Evolutionary conservation across 805 yeast species (phyloP).

Genomic region (Pichia deserticola): DNA sequence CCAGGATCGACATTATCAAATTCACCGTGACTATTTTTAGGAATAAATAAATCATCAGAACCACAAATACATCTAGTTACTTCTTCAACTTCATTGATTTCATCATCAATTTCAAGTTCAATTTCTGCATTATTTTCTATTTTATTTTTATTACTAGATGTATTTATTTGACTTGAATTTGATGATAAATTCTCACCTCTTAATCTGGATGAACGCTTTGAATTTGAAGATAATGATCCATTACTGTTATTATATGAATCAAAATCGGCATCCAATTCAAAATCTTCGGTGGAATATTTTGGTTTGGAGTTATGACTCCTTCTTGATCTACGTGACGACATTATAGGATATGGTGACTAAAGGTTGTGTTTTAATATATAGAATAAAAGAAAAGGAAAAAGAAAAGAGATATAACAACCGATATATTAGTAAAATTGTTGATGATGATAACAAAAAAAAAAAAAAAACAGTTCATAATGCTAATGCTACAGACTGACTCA

Average conservation of each 20-base stretch:
- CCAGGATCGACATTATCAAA: constrained; percentile 45
- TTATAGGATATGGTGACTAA: constrained; percentile 10
- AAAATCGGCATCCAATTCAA: constrained; percentile 8
- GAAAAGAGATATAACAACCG: not conserved
- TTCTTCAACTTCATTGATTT: constrained; percentile 31
- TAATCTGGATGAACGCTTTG: constrained; percentile 4
- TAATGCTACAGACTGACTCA: no score
- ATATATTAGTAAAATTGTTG: no score
- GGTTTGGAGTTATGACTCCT: constrained; percentile 16
- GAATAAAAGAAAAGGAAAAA: constrained; percentile 5
- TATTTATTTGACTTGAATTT: not conserved
- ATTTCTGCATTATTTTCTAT: not conserved
- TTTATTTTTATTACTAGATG: not conserved
- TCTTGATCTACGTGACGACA: constrained; percentile 28
- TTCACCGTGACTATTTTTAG: constrained; percentile 22
- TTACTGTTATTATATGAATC: not conserved
- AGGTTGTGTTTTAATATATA: not conserved
- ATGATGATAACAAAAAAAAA: no score
- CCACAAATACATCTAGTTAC: constrained; percentile 53
- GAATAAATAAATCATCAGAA: constrained; percentile 35
- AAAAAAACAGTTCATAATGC: no score
- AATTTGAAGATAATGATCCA: not conserved
- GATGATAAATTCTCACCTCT: not conserved
- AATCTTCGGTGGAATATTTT: constrained; percentile 14
- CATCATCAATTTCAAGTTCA: not conserved